Evolutionary conservation across 1,284 basidiomycete species (phyloP).

Genomic region (Marasmius sp.): DNA sequence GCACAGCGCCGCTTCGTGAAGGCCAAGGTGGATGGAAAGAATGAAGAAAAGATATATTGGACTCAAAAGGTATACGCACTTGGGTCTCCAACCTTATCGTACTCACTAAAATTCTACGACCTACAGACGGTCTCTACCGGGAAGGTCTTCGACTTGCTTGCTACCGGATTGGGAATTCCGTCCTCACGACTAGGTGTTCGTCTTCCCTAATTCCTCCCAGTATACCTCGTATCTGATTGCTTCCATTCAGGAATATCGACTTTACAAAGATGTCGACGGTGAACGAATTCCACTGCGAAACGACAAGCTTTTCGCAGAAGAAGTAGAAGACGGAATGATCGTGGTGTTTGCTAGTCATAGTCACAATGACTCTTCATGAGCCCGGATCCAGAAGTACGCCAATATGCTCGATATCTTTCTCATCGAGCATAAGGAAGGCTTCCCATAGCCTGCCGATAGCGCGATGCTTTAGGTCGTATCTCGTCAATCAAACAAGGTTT

Average conservation of each 20-base stretch:
- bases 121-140: conserved; percentile 44
- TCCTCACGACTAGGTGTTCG: conserved; percentile 14
- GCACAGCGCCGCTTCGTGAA: conserved; percentile 60
- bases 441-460: no score
- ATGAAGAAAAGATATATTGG: conserved; percentile 56
- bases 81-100: conserved; percentile 13
- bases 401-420: no score
- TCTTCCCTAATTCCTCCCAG: neutral
- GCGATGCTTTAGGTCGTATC: no score
- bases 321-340: conserved; percentile 16
- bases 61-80: conserved; percentile 54
- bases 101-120: neutral
- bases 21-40: conserved; percentile 30
- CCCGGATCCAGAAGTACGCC: neutral
- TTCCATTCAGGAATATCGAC: conserved; percentile 5
- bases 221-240: neutral
- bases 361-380: neutral
- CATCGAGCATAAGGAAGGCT: no score
- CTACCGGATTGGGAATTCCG: conserved; percentile 33
- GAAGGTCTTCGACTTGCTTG: conserved; percentile 47
- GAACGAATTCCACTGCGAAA: conserved; percentile 7
- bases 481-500: neutral
- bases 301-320: conserved; percentile 9
- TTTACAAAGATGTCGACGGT: conserved; percentile 5
- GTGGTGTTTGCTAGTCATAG: conserved; percentile 2